Evolutionary conservation across 1,139 yeast genomes (phyloP).

Genomic region (Kurtzmaniella quercitrusa): DNA sequence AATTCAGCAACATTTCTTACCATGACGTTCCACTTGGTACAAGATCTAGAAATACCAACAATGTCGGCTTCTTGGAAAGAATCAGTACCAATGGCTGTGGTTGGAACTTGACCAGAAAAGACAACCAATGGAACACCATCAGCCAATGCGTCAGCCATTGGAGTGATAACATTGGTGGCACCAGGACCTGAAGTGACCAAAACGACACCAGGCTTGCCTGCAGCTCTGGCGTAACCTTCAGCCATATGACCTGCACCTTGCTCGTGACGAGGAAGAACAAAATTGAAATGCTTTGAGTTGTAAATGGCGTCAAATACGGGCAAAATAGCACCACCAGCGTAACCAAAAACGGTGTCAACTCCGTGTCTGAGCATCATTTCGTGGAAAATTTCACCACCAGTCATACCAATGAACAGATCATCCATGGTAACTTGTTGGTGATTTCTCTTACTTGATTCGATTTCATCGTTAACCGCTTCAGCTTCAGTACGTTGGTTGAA

Average conservation of each 20-base stretch:
- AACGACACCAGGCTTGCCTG: slow-evolving; percentile 97
- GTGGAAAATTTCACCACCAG: slow-evolving; percentile 97
- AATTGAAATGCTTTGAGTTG: slow-evolving; percentile 83
- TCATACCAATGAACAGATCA: slow-evolving; percentile 85
- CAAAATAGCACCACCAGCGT: slow-evolving; percentile 97
- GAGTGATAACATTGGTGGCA: slow-evolving; percentile 95
- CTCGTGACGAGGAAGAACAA: slow-evolving; percentile 93
- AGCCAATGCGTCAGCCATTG: slow-evolving; percentile 95
- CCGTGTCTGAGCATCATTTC: slow-evolving; percentile 97
- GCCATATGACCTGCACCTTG: slow-evolving; percentile 99
- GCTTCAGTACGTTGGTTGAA: slow-evolving; percentile 25
- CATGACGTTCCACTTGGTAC: slow-evolving; percentile 99
- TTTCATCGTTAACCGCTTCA: slow-evolving; percentile 10
- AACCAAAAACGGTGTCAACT: slow-evolving; percentile 92
- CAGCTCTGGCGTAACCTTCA: slow-evolving; percentile 94
- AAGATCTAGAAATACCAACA: slow-evolving; percentile 91
- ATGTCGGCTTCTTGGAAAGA: slow-evolving; percentile 99
- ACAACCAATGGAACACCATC: slow-evolving; percentile 98
- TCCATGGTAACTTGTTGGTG: slow-evolving; percentile 45
- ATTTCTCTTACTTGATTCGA: slow-evolving; percentile 8
- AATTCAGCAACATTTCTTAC: slow-evolving; percentile 91
- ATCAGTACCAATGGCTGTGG: slow-evolving; percentile 94
- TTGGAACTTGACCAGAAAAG: slow-evolving; percentile 97
- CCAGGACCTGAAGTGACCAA: slow-evolving; percentile 98
- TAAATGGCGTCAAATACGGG: slow-evolving; percentile 97